Percentiles rank a stretch among this genome's conserved stretches.
These are phyloP conservation scores for Lentinula detonsa DNA, from an alignment of 768 basidiomycete genomes.

Conservation along the genomic window DNA sequence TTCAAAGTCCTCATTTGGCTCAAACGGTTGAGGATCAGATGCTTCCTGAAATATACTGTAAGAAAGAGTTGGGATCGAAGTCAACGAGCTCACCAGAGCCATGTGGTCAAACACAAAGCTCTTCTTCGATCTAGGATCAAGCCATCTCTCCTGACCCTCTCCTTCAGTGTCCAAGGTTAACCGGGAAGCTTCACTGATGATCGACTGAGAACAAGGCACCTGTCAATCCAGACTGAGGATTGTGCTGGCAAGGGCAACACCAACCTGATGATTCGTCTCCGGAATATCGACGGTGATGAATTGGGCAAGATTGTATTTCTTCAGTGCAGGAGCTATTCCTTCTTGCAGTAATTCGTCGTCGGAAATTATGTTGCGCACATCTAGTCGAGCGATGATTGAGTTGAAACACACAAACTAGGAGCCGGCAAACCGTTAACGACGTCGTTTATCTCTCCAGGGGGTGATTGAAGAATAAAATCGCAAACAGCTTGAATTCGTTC, in stretches of 20 bases:
- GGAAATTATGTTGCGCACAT: constrained; percentile 84
- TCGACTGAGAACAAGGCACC: constrained; percentile 45
- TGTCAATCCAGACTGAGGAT: background rate
- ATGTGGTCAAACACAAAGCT: constrained; percentile 86
- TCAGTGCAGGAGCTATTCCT: constrained; percentile 71
- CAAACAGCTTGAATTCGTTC: constrained; percentile 71
- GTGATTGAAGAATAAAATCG: constrained; percentile 79
- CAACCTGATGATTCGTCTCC: constrained; percentile 67
- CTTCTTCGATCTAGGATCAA: constrained; percentile 76
- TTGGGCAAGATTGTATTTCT: constrained; percentile 84
- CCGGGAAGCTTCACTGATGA: constrained; percentile 71
- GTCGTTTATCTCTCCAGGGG: constrained; percentile 96
- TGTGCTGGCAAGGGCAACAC: constrained; percentile 14
- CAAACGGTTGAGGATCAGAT: constrained; percentile 60
- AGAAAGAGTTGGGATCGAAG: constrained; percentile 4
- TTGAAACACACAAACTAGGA: background rate
- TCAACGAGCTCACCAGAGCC: constrained; percentile 51
- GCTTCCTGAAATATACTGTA: constrained; percentile 50
- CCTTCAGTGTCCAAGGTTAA: constrained; percentile 30
- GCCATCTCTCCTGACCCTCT: constrained; percentile 60
- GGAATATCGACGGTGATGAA: constrained; percentile 86
- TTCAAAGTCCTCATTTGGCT: constrained; percentile 62
- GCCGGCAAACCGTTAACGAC: constrained; percentile 73
- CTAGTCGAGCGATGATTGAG: constrained; percentile 31
- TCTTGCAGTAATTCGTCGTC: constrained; percentile 81